Evolutionary conservation across 2,329 filamentous ascomycete species (phyloP), one percentile per base, ranked within the genome.

Genomic region (Uncinocarpus reesii): DNA sequence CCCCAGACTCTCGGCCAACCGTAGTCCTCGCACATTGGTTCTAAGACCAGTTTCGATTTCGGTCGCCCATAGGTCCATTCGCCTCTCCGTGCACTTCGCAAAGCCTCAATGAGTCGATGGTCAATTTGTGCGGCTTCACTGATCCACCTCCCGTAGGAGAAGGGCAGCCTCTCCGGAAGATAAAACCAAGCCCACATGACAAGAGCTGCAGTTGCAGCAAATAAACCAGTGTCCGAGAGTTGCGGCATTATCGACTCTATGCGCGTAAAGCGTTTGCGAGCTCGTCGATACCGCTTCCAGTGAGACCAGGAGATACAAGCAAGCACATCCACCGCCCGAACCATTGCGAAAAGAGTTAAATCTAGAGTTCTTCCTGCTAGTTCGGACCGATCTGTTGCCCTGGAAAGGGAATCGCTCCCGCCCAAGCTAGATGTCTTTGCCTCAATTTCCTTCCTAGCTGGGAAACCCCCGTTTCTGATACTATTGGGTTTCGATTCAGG

Each of bases 161-260:
- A 73, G 1, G 87, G 87, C 1, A 94, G 74, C 16, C 78, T 74
- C 29, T 78, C 72, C 0, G 86, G 85, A 7, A 72, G 64, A 67
- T 90, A 94, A 62, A 93, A 82, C 84, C 85, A 94, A 15, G 85
- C 77, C 83, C 85, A 90, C 87, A 93, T 94, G 56, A 93, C 81
- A 31, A 86, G 68, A 18, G 81, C 83, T 32, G 78, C 80, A 16
- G 84, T 88, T 28, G 75, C 64, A 37, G 83, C 79, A 63, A 94
- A 93, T 15, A 89, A 67, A 4, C 76, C 66, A 3, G 84, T 77
- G 59, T 90, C 83, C n/a, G 78, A 70, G 31, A 78, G 62, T 23
- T 60, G 58, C 23, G 68, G 63, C 5, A 65, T 48, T 28, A 66
- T 48, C 8, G 63, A 59, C 52, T 78, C 73, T 10, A 70, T 45